Evolutionary conservation across 257 asterid genomes (phyloP).

Genomic region (Linaria vulgaris): DNA sequence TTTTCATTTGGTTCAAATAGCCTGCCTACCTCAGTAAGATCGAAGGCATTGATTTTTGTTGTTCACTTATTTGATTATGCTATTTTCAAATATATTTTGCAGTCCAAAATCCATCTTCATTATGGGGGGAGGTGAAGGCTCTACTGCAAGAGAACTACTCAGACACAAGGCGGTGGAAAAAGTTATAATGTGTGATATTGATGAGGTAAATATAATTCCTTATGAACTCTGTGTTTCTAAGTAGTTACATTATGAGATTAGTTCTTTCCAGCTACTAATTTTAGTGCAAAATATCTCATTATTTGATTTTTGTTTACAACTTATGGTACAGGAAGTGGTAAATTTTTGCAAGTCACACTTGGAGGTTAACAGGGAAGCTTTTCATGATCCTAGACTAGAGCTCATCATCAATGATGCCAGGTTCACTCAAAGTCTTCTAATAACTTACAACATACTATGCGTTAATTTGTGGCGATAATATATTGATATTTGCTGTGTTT

Average conservation of each 20-base stretch:
- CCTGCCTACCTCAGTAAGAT: no score
- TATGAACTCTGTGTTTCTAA: not conserved
- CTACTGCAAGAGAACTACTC: conserved; percentile 87
- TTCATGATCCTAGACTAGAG: conserved; percentile 70
- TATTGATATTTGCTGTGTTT: not conserved
- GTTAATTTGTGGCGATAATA: not conserved
- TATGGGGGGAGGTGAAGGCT: conserved; percentile 99
- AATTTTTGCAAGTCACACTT: conserved; percentile 80
- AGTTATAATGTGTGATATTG: conserved; percentile 95
- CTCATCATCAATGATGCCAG: conserved; percentile 88
- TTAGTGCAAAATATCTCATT: not conserved
- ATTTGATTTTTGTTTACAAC: not conserved
- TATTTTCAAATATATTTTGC: conserved; percentile 11
- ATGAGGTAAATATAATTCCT: conserved; percentile 60
- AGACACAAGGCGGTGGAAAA: conserved; percentile 75
- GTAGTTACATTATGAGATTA: not conserved
- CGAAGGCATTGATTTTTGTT: not conserved
- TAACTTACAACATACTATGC: not conserved
- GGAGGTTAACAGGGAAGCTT: conserved; percentile 74
- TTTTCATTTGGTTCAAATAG: no score
- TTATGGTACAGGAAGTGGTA: conserved; percentile 75
- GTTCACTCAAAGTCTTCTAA: conserved; percentile 31
- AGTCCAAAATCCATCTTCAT: conserved; percentile 86
- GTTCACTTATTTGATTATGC: not conserved
- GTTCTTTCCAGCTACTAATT: not conserved